A percentile compares a stretch with the other conserved stretches of the same genome.
Conservation (phyloP, 2,329 filamentous ascomycete species). For the Monilinia fructicola region DNA sequence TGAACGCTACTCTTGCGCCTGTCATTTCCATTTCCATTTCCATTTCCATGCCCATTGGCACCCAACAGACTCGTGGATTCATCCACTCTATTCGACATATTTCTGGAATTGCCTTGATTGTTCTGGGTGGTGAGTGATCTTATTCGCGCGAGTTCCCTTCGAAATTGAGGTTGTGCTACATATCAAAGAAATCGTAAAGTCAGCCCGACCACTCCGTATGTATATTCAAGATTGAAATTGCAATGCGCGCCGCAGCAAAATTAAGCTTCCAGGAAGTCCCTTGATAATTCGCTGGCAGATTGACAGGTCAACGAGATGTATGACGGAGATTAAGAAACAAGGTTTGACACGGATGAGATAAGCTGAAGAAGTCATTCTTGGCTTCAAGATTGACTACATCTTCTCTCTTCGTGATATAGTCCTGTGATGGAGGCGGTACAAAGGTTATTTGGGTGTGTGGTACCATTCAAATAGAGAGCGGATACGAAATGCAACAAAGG, state of each 20-base stretch:
- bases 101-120: not conserved
- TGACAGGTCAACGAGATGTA: constrained; percentile 1
- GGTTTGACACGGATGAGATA: not conserved
- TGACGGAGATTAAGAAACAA: not conserved
- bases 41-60: constrained; percentile 25
- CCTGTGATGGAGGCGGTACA: constrained; percentile 9
- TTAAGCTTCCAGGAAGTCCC: constrained; percentile 1
- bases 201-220: constrained; percentile 23
- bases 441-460: constrained; percentile 8
- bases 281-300: constrained; percentile 16
- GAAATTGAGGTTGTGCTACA: constrained; percentile 29
- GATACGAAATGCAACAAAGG: constrained; percentile 18
- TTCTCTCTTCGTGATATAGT: not conserved
- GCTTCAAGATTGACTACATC: constrained; percentile 12
- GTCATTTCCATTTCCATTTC: constrained; percentile 20
- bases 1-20: constrained; percentile 28
- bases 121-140: constrained; percentile 9
- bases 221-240: constrained; percentile 19
- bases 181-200: constrained; percentile 26
- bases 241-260: constrained; percentile 13
- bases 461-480: constrained; percentile 8
- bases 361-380: not conserved
- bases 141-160: constrained; percentile 27
- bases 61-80: constrained; percentile 32
- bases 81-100: constrained; percentile 19